phyloP scores from a whole-genome alignment of 2,329 filamentous ascomycete species.

The Drechslera avenae region DNA sequence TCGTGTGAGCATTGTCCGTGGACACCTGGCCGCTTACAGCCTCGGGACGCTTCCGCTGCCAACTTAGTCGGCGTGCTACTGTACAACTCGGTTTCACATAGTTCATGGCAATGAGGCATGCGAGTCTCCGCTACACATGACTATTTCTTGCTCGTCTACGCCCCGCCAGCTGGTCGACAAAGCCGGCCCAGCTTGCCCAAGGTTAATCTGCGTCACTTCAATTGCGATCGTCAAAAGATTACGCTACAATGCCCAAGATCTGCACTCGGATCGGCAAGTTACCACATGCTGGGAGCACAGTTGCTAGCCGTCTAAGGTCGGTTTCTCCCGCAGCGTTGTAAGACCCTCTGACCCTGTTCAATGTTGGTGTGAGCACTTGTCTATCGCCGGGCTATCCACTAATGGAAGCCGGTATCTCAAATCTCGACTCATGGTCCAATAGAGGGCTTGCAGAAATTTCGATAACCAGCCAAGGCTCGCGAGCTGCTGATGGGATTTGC shows the following conservation, averaged over 20 bases:
- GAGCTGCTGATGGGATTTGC: conserved; percentile 10
- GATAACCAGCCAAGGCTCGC: conserved; percentile 11
- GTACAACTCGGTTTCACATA: not conserved
- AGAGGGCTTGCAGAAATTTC: conserved; percentile 14
- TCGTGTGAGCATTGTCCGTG: not conserved
- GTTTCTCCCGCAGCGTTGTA: conserved; percentile 28
- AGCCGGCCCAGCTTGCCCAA: not conserved
- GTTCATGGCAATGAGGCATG: conserved; percentile 10
- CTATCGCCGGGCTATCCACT: conserved; percentile 11
- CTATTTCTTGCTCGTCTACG: conserved; percentile 3
- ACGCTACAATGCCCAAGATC: conserved; percentile 31
- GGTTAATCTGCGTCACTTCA: conserved; percentile 8
- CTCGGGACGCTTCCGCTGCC: not conserved
- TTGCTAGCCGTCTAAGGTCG: conserved; percentile 21
- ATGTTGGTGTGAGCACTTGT: conserved; percentile 7
- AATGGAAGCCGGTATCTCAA: not conserved
- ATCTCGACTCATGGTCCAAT: conserved; percentile 9
- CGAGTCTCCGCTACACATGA: conserved; percentile 1
- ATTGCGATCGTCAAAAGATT: conserved; percentile 34
- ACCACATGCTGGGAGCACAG: conserved; percentile 24
- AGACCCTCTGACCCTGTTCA: conserved; percentile 19
- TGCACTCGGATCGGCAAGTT: conserved; percentile 27
- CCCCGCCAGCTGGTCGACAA: conserved; percentile 4
- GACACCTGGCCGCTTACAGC: conserved; percentile 3
- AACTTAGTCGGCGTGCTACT: not conserved